Conservation (phyloP, 345 rosid species). For the Ceriops tagal region DNA sequence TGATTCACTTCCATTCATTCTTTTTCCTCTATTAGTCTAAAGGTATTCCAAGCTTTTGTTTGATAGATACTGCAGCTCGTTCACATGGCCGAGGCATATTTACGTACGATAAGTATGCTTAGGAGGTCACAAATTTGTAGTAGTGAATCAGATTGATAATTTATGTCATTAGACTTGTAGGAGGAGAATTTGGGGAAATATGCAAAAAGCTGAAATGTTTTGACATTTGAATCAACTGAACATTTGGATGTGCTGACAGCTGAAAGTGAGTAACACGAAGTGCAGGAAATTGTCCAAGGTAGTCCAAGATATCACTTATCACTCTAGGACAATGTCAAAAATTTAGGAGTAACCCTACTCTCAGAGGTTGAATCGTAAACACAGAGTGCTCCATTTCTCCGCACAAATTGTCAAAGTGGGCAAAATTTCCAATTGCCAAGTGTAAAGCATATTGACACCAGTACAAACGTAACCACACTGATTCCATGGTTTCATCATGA, state of each 20-base stretch:
- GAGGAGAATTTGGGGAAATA: neutral
- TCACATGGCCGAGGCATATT: conserved; percentile 1
- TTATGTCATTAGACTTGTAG: neutral
- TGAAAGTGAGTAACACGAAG: neutral
- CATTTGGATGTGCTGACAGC: neutral
- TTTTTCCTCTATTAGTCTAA: conserved; percentile 1
- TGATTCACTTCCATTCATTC: neutral
- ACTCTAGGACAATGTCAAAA: neutral
- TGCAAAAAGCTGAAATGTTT: neutral
- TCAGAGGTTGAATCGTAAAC: neutral
- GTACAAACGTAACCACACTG: no score
- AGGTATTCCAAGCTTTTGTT: conserved; percentile 5
- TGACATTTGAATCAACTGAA: neutral
- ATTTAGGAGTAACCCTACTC: neutral
- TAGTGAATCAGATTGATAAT: conserved; percentile 1
- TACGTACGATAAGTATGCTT: neutral
- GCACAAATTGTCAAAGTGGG: neutral
- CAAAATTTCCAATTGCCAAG: neutral
- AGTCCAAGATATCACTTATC: no score
- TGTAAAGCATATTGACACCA: no score
- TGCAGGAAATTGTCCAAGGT: neutral
- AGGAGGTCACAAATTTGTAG: neutral
- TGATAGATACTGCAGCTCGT: neutral
- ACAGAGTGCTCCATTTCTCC: neutral
- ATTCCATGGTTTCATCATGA: no score